Base-by-base conservation (phyloP, 805 yeast genomes). In the Saccharomycopsis vini region DNA sequence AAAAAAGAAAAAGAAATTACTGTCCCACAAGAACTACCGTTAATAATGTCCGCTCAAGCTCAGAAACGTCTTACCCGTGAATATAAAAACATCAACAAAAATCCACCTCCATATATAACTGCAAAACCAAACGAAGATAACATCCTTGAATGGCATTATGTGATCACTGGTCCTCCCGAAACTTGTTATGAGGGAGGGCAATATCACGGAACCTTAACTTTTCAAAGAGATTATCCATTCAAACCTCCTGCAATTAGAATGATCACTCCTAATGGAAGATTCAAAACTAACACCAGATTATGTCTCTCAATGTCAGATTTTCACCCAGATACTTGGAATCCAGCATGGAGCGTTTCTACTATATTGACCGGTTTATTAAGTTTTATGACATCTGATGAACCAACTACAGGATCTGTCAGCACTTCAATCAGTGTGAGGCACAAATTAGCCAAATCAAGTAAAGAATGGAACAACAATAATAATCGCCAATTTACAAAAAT, bases 321-420 rank as follows among this genome's bases (percentile, higher is more conserved):
- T 61, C 97, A 89, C 55, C 96, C 95, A 3, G 92, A 88, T 60
- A 67, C 82, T 1, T 89, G 97, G 97, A 88, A 89, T 60, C 97
- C 97, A 1, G 87, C 95, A 5, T 89, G 97, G 97, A 78, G 88
- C 36, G 96, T 89, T 21, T 69, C 86, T 28, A 88, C 97, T 0
- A 89, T 89, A 18, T 68, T 89, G 53, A 84, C 79, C 9, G 97
- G 97, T 0, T 66, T 89, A 30, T 66, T 89, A 52, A 85, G 95
- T 58, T 89, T 89, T 56, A 89, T 89, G 97, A 86, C 95, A 1
- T 81, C 92, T 7, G 75, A 75, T 47, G 97, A 89, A 53, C 64
- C 73, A 21, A 85, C 96, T 2, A 81, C 95, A 0, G 97, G 97
- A 0, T 78, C 90, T 6, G 76, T 88, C 10, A 66, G 62, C 6